Base-by-base conservation (phyloP, 208 protist species). In the Crithidia fasciculata region DNA sequence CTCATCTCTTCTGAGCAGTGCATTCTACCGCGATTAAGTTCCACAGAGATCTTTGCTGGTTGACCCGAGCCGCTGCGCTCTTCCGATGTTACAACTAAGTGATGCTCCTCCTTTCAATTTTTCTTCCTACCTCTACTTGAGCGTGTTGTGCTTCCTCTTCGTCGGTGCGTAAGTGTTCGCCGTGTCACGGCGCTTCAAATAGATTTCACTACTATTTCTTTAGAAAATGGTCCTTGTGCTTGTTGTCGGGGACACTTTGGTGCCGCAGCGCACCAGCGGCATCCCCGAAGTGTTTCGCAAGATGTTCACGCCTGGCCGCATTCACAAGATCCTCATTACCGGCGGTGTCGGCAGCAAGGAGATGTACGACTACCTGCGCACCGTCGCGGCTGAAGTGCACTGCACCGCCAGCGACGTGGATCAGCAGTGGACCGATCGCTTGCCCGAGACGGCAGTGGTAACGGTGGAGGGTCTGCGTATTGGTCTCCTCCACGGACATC, bases 221-320 rank as follows among this genome's bases (percentile, higher is more conserved):
- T 65, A n/a, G 47, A 40, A 18, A 36, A 96, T 95, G 88, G 88
- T 98, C 73, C 87, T 99, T 12, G 96, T 99, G 10, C 91, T 99
- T 19, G 96, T 99, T 6, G 90, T 99, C 47, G 99, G 99, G 16
- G 99, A 99, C 77, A 71, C 99, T n/a, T 98, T 99, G 83, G 97
- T 99, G 44, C 99, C 99, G 36, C 95, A 99, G 77, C 85, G 99
- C 15, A 84, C 94, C 16, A 79, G 82, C 15, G 87, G 91, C 39
- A 87, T 99, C 7, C 99, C 98, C 2, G 80, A 94, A 44, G 89
- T 95, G 39, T 99, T 99, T 77, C 93, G 90, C 49, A 95, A 94
- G 39, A 88, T 99, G 69, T 93, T 99, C 65, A 88, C 98, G 9
- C 83, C 86, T 4, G 91, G 98, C 50, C 95, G 98, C 43, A 99